A percentile compares a stretch with the other conserved stretches of the same genome.
Conservation (phyloP, 257 asterid genomes). For the Rubia yunnanensis region DNA sequence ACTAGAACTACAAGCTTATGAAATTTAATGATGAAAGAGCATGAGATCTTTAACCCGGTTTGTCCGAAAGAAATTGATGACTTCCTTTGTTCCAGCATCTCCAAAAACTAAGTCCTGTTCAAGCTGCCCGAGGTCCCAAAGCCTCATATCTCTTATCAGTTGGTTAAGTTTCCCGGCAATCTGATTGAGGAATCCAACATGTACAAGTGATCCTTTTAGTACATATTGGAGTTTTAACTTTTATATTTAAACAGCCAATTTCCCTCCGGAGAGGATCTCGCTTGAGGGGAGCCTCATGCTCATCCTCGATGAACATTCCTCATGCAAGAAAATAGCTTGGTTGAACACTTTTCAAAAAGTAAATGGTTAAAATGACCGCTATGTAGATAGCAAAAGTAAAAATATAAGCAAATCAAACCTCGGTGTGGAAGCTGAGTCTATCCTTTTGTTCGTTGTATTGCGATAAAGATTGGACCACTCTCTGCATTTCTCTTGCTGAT, state of each 20-base stretch:
- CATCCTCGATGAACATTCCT: not conserved
- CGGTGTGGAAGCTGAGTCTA: conserved; percentile 79
- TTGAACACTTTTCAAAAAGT: not conserved
- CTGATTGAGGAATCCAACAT: conserved; percentile 33
- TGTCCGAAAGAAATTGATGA: conserved; percentile 57
- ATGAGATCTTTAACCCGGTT: conserved; percentile 42
- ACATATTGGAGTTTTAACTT: not conserved
- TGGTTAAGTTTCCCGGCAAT: conserved; percentile 82
- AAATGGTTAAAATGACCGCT: not conserved
- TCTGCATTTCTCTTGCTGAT: conserved; percentile 92
- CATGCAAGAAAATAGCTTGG: not conserved
- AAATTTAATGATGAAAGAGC: not conserved
- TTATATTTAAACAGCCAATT: not conserved
- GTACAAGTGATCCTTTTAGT: not conserved
- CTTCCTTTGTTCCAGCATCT: conserved; percentile 97
- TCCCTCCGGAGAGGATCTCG: too few species aligned
- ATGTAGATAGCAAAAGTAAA: not conserved
- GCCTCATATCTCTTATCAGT: conserved; percentile 51
- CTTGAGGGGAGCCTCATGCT: too few species aligned
- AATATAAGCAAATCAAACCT: conserved; percentile 43
- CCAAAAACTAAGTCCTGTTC: conserved; percentile 99
- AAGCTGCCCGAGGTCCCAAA: conserved; percentile 90
- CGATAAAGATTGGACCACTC: conserved; percentile 96
- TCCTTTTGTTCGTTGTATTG: conserved; percentile 93
- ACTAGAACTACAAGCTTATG: conserved; percentile 6